Conservation (phyloP, 2,329 filamentous ascomycete genomes). For the Colletotrichum costaricense region DNA sequence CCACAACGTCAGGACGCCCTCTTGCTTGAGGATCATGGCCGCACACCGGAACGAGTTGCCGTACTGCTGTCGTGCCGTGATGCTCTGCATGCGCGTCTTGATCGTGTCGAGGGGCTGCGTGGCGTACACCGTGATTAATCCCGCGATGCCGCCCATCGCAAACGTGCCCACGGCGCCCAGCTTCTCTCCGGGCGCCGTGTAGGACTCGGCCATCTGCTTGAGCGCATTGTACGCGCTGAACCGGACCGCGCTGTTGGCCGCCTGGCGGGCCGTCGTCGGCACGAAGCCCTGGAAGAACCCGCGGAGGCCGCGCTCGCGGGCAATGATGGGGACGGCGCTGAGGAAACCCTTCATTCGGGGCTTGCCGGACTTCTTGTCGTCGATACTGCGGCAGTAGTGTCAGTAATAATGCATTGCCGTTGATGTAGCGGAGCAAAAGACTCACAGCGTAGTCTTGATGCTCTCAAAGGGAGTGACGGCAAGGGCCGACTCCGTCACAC, state of each 20-base stretch:
- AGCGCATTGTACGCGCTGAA: slow-evolving; percentile 93
- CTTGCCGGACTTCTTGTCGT: slow-evolving; percentile 88
- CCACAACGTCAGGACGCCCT: slow-evolving; percentile 93
- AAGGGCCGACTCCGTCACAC: slow-evolving; percentile 91
- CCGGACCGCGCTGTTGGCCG: slow-evolving; percentile 91
- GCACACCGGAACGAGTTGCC: slow-evolving; percentile 91
- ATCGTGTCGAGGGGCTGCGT: slow-evolving; percentile 87
- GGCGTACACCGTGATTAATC: slow-evolving; percentile 88
- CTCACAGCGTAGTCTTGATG: slow-evolving; percentile 93
- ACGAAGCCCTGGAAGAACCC: slow-evolving; percentile 98
- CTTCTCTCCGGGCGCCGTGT: slow-evolving; percentile 95
- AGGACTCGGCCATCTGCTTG: slow-evolving; percentile 91
- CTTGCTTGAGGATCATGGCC: slow-evolving; percentile 84
- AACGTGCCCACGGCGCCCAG: slow-evolving; percentile 90
- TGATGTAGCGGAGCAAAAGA: slow-evolving; percentile 10
- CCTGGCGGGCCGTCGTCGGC: slow-evolving; percentile 93
- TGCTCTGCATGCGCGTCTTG: slow-evolving; percentile 98
- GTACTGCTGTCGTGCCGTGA: slow-evolving; percentile 84
- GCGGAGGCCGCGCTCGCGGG: slow-evolving; percentile 84
- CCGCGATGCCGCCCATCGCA: slow-evolving; percentile 87
- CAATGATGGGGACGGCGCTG: slow-evolving; percentile 88
- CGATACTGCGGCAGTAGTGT: slow-evolving; percentile 72
- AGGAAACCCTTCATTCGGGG: slow-evolving; percentile 93
- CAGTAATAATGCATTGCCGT: background rate
- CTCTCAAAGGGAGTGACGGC: slow-evolving; percentile 98